Percentiles rank a stretch among this genome's conserved stretches.
These are phyloP conservation scores for Coniochaeta ligniaria DNA, from an alignment of 2,329 filamentous ascomycete species.

Conservation along the genomic window DNA sequence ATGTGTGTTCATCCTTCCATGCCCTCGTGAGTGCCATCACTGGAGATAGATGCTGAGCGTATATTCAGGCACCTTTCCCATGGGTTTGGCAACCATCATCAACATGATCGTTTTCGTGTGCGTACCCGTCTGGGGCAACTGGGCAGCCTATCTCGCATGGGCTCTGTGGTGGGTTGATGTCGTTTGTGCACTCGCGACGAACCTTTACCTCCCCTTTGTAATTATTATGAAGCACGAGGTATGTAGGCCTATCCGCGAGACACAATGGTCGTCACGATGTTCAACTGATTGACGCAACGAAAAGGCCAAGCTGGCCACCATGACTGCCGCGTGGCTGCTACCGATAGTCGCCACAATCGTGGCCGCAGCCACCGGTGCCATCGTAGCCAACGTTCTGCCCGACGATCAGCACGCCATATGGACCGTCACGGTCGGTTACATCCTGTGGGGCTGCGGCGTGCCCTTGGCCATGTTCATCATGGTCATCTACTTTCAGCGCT, in stretches of 20 bases:
- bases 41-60: not conserved
- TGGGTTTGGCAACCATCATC: slow-evolving; percentile 53
- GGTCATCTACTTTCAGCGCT: slow-evolving; percentile 62
- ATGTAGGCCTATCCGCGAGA: slow-evolving; percentile 25
- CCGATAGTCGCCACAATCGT: slow-evolving; percentile 58
- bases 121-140: slow-evolving; percentile 45
- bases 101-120: slow-evolving; percentile 53
- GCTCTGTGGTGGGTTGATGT: slow-evolving; percentile 45
- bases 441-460: slow-evolving; percentile 60
- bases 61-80: slow-evolving; percentile 47
- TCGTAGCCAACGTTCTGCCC: slow-evolving; percentile 53
- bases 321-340: slow-evolving; percentile 54
- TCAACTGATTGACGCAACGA: not conserved
- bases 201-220: slow-evolving; percentile 41
- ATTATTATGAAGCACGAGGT: not conserved
- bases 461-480: slow-evolving; percentile 53
- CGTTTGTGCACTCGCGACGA: slow-evolving; percentile 35
- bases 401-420: slow-evolving; percentile 47
- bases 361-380: slow-evolving; percentile 55
- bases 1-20: not conserved
- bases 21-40: not conserved
- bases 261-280: not conserved
- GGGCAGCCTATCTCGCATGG: slow-evolving; percentile 35
- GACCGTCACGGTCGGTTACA: slow-evolving; percentile 58
- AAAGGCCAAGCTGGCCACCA: slow-evolving; percentile 27